Evolutionary conservation across 2,329 filamentous ascomycete genomes (phyloP).

Genomic region (Colletotrichum cereale): DNA sequence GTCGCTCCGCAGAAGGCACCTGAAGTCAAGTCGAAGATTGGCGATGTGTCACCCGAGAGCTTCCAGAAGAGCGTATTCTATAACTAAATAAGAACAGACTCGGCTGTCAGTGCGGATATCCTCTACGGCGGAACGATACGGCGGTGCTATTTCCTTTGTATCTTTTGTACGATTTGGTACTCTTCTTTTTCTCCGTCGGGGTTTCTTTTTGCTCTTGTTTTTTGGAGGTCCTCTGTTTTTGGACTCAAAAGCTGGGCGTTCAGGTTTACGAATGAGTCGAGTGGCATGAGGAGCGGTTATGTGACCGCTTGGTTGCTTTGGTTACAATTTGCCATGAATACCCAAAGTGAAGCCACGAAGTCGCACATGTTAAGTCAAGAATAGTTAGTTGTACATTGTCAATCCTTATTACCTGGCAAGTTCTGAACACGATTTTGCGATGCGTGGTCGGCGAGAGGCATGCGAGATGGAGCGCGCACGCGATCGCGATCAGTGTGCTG

Average conservation of each 20-base stretch:
- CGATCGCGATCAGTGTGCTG: background rate
- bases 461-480: background rate
- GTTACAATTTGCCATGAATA: conserved; percentile 35
- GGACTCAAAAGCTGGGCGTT: conserved; percentile 42
- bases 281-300: conserved; percentile 19
- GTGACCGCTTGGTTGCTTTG: conserved; percentile 29
- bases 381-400: background rate
- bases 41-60: conserved; percentile 65
- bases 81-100: conserved; percentile 53
- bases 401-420: background rate
- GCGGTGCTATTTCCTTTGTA: conserved; percentile 35
- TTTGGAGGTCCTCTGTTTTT: background rate
- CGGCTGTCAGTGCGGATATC: background rate
- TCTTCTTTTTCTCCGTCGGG: background rate
- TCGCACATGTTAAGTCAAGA: background rate
- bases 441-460: background rate
- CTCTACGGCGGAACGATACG: conserved; percentile 10
- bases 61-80: conserved; percentile 72
- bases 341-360: conserved; percentile 25
- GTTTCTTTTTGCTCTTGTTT: conserved; percentile 4
- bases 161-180: conserved; percentile 27
- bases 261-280: conserved; percentile 21
- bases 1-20: conserved; percentile 45
- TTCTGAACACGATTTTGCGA: background rate
- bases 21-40: conserved; percentile 60